phyloP scores from a whole-genome alignment of 2,329 filamentous ascomycete genomes.

The Colletotrichum acutatum region DNA sequence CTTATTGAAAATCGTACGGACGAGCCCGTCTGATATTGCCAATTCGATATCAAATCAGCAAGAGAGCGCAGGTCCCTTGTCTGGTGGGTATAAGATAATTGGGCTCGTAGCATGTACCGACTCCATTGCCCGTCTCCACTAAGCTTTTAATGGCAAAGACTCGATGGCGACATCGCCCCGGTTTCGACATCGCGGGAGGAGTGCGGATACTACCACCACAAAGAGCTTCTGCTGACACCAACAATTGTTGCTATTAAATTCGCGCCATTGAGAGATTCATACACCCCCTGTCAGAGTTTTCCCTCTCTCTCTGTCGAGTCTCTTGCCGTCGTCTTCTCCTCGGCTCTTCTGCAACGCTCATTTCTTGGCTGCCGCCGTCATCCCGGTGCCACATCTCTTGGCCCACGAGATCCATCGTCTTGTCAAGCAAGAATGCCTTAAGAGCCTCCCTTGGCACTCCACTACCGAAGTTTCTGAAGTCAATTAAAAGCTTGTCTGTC shows the following conservation, averaged over 20 bases:
- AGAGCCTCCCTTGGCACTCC: constrained; percentile 35
- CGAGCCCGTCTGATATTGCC: not conserved
- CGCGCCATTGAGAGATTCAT: constrained; percentile 10
- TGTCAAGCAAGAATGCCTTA: constrained; percentile 20
- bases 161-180: constrained; percentile 43
- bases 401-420: constrained; percentile 32
- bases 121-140: constrained; percentile 28
- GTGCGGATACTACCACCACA: constrained; percentile 24
- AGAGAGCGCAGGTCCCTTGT: not conserved
- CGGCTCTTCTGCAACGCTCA: constrained; percentile 25
- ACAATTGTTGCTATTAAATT: constrained; percentile 12
- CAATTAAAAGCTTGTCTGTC: constrained; percentile 27
- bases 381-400: constrained; percentile 36
- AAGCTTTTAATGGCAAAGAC: constrained; percentile 37
- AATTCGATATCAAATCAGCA: constrained; percentile 16
- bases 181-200: constrained; percentile 33
- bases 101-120: constrained; percentile 20
- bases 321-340: constrained; percentile 20
- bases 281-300: constrained; percentile 27
- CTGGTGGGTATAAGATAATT: constrained; percentile 25
- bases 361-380: constrained; percentile 31
- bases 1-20: constrained; percentile 5
- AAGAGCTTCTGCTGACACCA: constrained; percentile 17
- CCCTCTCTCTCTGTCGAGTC: not conserved
- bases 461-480: constrained; percentile 29